Evolutionary conservation across 2,329 filamentous ascomycete species (phyloP).

Genomic region (Elsinoe batatas): DNA sequence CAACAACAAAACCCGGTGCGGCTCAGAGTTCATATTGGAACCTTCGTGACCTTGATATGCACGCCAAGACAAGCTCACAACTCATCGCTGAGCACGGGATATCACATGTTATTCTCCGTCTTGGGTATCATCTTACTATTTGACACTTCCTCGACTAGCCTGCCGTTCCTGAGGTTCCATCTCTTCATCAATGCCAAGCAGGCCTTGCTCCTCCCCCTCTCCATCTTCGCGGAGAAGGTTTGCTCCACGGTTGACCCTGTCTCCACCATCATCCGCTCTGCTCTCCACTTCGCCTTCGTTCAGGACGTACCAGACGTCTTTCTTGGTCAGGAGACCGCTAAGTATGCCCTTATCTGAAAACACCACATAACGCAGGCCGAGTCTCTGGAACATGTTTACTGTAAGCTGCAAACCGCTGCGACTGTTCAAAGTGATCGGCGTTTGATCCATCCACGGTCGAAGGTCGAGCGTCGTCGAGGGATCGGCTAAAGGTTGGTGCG

Average conservation of each 20-base stretch:
- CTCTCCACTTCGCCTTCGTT: conserved; percentile 55
- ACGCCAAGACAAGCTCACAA: too few relatives aligned
- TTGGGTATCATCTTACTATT: background rate
- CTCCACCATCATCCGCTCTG: conserved; percentile 24
- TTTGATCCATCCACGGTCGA: conserved; percentile 97
- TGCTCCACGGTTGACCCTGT: conserved; percentile 3
- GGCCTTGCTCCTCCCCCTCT: conserved; percentile 35
- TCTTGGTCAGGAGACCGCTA: conserved; percentile 85
- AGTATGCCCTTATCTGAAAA: conserved; percentile 75
- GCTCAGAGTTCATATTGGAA: too few relatives aligned
- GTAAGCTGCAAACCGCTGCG: conserved; percentile 72
- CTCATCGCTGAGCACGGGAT: too few relatives aligned
- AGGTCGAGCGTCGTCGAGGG: conserved; percentile 72
- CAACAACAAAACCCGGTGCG: background rate
- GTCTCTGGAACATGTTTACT: conserved; percentile 85
- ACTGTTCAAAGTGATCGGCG: conserved; percentile 78
- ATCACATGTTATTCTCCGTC: background rate
- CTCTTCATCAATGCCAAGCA: conserved; percentile 32
- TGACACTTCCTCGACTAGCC: background rate
- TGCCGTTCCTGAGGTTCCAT: conserved; percentile 20
- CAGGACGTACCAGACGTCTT: conserved; percentile 90
- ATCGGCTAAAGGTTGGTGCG: conserved; percentile 71
- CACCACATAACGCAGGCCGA: conserved; percentile 81
- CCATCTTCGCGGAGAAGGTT: conserved; percentile 25
- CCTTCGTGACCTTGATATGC: too few relatives aligned